phyloP scores from a whole-genome alignment of 768 basidiomycete genomes.

The Cyclocybe aegerita region DNA sequence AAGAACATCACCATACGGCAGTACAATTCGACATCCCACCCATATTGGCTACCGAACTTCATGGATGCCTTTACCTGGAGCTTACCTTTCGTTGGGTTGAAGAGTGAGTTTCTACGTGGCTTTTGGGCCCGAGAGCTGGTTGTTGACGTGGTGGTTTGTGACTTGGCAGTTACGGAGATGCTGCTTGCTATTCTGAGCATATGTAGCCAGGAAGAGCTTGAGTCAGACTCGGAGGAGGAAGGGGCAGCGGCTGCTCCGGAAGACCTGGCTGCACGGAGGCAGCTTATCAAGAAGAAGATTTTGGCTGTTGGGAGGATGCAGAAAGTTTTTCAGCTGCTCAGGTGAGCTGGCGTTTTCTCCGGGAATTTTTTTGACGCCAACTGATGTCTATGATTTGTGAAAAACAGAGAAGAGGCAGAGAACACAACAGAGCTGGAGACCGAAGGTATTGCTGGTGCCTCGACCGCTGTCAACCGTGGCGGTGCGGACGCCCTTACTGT shows the following conservation, averaged over 20 bases:
- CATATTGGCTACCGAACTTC: slow-evolving; percentile 96
- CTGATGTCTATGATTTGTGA: neutral
- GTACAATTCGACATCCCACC: slow-evolving; percentile 78
- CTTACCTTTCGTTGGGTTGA: slow-evolving; percentile 94
- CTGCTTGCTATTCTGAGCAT: slow-evolving; percentile 90
- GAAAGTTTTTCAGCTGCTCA: slow-evolving; percentile 90
- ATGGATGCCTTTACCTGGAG: slow-evolving; percentile 99
- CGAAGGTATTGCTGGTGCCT: slow-evolving; percentile 26
- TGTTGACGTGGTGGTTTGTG: neutral
- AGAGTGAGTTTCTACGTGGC: slow-evolving; percentile 60
- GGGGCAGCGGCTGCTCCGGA: slow-evolving; percentile 32
- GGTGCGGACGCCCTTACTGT: slow-evolving; percentile 61
- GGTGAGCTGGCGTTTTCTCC: slow-evolving; percentile 48
- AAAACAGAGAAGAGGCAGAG: slow-evolving; percentile 71
- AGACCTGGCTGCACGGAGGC: slow-evolving; percentile 71
- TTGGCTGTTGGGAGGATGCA: slow-evolving; percentile 96
- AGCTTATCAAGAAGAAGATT: slow-evolving; percentile 97
- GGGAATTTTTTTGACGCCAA: slow-evolving; percentile 1
- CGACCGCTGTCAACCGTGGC: slow-evolving; percentile 26
- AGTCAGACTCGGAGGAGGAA: slow-evolving; percentile 42
- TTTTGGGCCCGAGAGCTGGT: slow-evolving; percentile 8
- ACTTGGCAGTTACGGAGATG: slow-evolving; percentile 87
- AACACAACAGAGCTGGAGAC: slow-evolving; percentile 66
- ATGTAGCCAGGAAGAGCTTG: slow-evolving; percentile 91
- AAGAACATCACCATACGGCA: slow-evolving; percentile 96